Conservation (phyloP, 108 stramenopile genomes). For the Pseudonitzschia pungens region DNA sequence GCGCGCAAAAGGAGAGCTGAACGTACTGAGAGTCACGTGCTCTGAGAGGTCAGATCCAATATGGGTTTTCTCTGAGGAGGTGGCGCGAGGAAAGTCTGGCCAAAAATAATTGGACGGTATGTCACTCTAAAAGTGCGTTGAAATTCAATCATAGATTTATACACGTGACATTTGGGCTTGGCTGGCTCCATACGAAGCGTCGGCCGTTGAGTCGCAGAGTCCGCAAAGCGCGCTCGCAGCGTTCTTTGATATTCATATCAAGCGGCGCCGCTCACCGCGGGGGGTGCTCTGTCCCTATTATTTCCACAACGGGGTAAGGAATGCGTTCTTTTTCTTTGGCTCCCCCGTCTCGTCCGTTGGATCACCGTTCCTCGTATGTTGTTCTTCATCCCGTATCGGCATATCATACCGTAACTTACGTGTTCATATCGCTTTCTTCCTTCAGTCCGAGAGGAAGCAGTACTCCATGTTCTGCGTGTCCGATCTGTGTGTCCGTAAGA, state of each 20-base stretch:
- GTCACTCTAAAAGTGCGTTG: background rate
- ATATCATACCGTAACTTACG: too few relatives aligned
- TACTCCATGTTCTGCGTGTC: too few relatives aligned
- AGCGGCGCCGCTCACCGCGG: background rate
- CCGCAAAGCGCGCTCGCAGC: background rate
- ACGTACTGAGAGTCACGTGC: too few relatives aligned
- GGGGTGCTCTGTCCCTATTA: background rate
- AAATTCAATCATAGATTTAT: background rate
- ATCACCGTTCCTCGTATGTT: background rate
- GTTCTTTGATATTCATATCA: background rate
- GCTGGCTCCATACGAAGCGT: background rate
- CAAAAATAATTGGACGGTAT: background rate
- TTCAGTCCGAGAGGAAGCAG: too few relatives aligned
- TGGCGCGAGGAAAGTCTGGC: background rate
- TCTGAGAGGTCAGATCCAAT: background rate
- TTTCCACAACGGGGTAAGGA: background rate
- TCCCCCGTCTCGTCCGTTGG: conserved; percentile 7
- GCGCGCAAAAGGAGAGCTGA: background rate
- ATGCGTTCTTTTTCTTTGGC: background rate
- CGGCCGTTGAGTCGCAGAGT: background rate
- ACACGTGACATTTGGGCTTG: background rate
- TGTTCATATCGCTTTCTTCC: too few relatives aligned
- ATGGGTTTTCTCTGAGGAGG: background rate
- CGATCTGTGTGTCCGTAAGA: too few relatives aligned
- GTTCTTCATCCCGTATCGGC: too few relatives aligned